Evolutionary conservation across 176 grass and related monocot species (phyloP).

Genomic region (Avena atlantica): DNA sequence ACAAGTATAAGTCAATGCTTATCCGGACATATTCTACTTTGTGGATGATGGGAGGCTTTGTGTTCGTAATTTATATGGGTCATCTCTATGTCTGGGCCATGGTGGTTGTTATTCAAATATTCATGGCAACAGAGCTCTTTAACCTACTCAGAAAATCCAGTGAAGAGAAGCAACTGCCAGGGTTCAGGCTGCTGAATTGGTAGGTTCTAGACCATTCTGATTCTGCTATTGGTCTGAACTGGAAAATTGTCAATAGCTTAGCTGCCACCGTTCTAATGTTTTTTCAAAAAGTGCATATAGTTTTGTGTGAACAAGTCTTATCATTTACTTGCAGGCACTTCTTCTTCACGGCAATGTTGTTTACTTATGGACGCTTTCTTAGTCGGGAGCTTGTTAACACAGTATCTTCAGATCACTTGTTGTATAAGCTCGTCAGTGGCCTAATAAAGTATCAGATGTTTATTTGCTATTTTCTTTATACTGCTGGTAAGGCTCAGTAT

Average conservation of each 20-base stretch:
- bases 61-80: conserved; percentile 79
- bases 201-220: conserved; percentile 37
- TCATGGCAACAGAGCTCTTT: conserved; percentile 96
- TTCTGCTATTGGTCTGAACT: not conserved
- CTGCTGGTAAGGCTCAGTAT: conserved; percentile 75
- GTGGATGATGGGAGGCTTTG: conserved; percentile 96
- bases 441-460: conserved; percentile 99
- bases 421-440: conserved; percentile 81
- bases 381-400: conserved; percentile 93
- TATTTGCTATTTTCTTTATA: conserved; percentile 99
- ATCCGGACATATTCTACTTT: conserved; percentile 94
- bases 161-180: conserved; percentile 91
- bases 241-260: not conserved
- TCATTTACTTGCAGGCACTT: conserved; percentile 81
- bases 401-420: conserved; percentile 87
- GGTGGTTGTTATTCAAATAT: conserved; percentile 98
- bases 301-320: conserved; percentile 2
- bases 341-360: conserved; percentile 98
- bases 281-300: conserved; percentile 22
- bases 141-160: conserved; percentile 86
- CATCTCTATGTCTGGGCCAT: conserved; percentile 99
- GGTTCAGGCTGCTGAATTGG: conserved; percentile 98
- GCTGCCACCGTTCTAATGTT: not conserved
- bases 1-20: conserved; percentile 98
- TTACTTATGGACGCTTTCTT: conserved; percentile 98